A percentile compares a stretch with the other conserved stretches of the same genome.
Evolutionary conservation across 2,329 filamentous ascomycete genomes (phyloP).

Genomic region (Xylaria sp.): DNA sequence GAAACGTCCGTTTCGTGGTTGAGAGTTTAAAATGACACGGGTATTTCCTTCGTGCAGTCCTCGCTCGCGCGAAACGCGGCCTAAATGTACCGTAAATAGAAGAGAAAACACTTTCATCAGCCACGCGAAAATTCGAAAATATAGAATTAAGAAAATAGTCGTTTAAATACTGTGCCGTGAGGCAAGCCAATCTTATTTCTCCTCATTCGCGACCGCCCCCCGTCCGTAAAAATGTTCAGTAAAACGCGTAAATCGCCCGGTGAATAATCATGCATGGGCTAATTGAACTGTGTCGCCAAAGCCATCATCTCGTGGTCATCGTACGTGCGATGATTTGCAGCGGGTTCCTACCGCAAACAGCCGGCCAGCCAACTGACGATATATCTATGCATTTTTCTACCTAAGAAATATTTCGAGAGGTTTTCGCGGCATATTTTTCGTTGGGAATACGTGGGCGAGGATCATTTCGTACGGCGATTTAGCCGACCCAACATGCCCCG

Average conservation of each 20-base stretch:
- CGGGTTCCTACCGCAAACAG: conserved; percentile 2
- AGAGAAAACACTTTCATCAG: conserved; percentile 28
- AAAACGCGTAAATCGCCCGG: conserved; percentile 20
- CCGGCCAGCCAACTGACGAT: conserved; percentile 37
- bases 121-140: conserved; percentile 23
- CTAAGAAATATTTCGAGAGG: conserved; percentile 1
- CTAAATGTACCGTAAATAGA: conserved; percentile 20
- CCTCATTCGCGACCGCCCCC: conserved; percentile 35
- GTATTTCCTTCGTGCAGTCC: not conserved
- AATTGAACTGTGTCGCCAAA: conserved; percentile 47
- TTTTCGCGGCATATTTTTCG: not conserved
- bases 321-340: not conserved
- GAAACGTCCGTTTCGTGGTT: not conserved
- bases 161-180: conserved; percentile 49
- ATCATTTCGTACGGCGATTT: conserved; percentile 51
- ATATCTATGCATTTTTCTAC: conserved; percentile 32
- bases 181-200: conserved; percentile 49
- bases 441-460: not conserved
- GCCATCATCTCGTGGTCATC: conserved; percentile 34
- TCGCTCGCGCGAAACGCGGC: conserved; percentile 27
- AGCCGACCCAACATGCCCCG: conserved; percentile 64
- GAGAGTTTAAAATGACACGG: conserved; percentile 15
- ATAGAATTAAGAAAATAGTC: conserved; percentile 42
- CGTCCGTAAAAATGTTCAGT: conserved; percentile 27
- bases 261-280: conserved; percentile 42